phyloP scores from a whole-genome alignment of 148 eudicot genomes.

The Nyssa sinensis region DNA sequence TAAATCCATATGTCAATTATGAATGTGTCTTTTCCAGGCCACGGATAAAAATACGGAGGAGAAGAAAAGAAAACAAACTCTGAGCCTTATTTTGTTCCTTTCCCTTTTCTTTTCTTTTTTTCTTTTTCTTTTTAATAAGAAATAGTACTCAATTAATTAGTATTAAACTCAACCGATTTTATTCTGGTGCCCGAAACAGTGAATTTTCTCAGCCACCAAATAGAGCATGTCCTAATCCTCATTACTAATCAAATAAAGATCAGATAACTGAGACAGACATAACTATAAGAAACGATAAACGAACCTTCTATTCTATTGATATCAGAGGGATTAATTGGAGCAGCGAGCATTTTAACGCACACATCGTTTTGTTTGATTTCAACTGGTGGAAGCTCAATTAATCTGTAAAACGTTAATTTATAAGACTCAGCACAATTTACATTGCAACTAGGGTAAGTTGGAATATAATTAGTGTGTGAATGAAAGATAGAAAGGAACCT shows the following conservation, averaged over 20 bases:
- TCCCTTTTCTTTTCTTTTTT: background rate
- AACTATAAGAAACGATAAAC: background rate
- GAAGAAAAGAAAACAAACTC: background rate
- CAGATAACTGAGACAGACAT: background rate
- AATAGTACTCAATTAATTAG: background rate
- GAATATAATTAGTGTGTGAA: too few species aligned
- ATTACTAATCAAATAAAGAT: background rate
- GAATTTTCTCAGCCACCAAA: conserved; percentile 4
- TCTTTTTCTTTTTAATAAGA: background rate
- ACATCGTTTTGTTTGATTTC: conserved; percentile 68
- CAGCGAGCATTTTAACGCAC: conserved; percentile 88
- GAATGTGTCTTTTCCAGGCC: background rate
- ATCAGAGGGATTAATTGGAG: conserved; percentile 95
- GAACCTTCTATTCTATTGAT: conserved; percentile 86
- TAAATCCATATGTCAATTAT: background rate
- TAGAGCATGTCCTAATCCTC: background rate
- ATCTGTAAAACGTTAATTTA: conserved; percentile 36
- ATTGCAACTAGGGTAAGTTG: background rate
- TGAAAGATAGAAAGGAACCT: conserved; percentile 34
- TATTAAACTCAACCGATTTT: too few species aligned
- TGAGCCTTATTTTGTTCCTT: too few species aligned
- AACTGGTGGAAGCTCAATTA: conserved; percentile 60
- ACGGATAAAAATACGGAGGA: background rate
- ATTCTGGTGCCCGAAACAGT: background rate
- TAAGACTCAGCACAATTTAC: background rate